Evolutionary conservation across 345 rosid species (phyloP), one percentile per base, ranked within the genome.

Genomic region (Eucalyptus tenuipes): DNA sequence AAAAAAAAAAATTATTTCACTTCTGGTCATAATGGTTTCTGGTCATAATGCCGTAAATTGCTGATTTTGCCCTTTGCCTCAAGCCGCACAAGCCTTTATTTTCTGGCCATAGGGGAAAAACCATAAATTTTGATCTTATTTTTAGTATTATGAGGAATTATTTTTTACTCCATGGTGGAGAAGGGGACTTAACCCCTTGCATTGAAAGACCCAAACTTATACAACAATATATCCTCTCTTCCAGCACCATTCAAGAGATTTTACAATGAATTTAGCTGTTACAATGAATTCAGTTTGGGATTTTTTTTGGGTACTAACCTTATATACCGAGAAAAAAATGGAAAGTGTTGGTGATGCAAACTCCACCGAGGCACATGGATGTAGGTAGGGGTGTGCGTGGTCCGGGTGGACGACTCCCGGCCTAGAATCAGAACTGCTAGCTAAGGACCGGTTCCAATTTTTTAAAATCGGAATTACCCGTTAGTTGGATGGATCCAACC

Each of bases 401-500:
- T 50, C 1, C 3, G 20, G 2, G 20, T 50, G 53, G 53, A 50
- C 0, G 0, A 7, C 20, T 50, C 53, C 4, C 4, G 20, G 7
- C 53, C 20, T 50, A 50, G 53, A 50, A 50, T 50, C 53, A 0
- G 20, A 16, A 50, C 4, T 1, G 2, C 8, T 0, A 2, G 53
- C 53, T 50, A 50, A 16, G 53, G 1, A 50, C 2, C 20, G 0
- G 0, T 50, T 50, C 20, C 8, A 50, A 50, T 50, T 16, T 50
- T 50, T 50, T 50, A 8, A 8, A 50, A 50, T 2, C 8, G 1
- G 8, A 50, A 50, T 50, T 50, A 50, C 20, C 53, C 1, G 1
- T 50, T 50, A 50, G 53, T 50, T 50, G 3, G 53, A 50, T 50
- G 53, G 53, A 50, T 50, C 20, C 0, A 50, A 50, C 0, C 4